Conservation (phyloP, 1,284 basidiomycete genomes). For the Tylopilus sp. region DNA sequence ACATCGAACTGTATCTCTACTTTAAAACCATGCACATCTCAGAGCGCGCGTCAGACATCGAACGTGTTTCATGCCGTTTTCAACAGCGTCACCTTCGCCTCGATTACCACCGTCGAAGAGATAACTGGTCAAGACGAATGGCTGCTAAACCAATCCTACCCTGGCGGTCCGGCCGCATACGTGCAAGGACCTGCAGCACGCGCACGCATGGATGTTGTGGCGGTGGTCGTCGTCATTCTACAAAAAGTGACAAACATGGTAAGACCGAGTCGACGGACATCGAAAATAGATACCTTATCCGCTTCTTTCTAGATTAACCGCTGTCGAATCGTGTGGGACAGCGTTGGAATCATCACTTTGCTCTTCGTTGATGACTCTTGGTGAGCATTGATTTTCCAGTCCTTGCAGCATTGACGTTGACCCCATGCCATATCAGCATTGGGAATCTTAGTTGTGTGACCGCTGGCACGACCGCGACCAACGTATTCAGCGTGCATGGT, state of each 20-base stretch:
- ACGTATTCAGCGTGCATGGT: background rate
- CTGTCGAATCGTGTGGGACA: background rate
- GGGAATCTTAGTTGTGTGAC: background rate
- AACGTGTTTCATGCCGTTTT: background rate
- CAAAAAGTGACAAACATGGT: constrained; percentile 1
- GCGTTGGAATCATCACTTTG: background rate
- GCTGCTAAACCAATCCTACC: background rate
- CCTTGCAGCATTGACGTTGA: background rate
- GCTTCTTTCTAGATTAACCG: background rate
- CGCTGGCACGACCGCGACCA: too few relatives aligned
- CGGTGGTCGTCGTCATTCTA: background rate
- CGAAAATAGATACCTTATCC: background rate
- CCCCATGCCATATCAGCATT: background rate
- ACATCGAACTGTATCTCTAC: background rate
- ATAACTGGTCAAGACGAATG: background rate
- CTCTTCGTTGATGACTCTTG: background rate
- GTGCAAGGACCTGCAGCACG: too few relatives aligned
- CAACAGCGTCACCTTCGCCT: background rate
- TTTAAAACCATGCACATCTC: background rate
- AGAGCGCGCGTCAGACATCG: background rate
- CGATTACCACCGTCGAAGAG: background rate
- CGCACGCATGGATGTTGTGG: too few relatives aligned
- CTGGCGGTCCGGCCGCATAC: too few relatives aligned
- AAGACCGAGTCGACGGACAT: background rate
- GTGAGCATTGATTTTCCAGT: background rate